These are phyloP conservation scores for Mycena latifolia DNA, from an alignment of 768 basidiomycete species.

Conservation along the genomic window DNA sequence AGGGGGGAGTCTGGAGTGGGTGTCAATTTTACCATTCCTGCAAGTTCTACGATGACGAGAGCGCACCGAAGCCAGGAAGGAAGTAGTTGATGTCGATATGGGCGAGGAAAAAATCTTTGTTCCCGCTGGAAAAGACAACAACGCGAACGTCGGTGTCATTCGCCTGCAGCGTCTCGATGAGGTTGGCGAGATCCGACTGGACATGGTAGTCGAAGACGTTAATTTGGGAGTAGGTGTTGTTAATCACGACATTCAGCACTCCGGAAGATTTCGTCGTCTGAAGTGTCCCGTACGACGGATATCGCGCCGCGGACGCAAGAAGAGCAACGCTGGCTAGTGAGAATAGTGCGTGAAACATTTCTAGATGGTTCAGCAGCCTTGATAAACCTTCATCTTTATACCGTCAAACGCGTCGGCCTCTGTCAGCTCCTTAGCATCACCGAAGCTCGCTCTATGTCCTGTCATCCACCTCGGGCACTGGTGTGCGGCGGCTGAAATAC, in stretches of 20 bases:
- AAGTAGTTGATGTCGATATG: conserved; percentile 18
- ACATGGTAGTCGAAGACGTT: neutral
- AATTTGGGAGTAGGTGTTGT: neutral
- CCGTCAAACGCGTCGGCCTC: too few species aligned
- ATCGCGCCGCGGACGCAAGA: neutral
- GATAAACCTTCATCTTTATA: too few species aligned
- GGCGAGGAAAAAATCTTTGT: neutral
- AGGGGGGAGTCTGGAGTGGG: neutral
- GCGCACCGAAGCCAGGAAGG: conserved; percentile 9
- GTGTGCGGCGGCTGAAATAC: too few species aligned
- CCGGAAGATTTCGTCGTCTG: neutral
- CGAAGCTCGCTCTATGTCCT: too few species aligned
- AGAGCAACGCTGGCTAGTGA: too few species aligned
- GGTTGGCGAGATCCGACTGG: neutral
- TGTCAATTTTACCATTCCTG: neutral
- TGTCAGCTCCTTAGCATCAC: too few species aligned
- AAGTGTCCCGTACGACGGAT: too few species aligned
- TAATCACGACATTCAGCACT: neutral
- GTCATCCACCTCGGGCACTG: too few species aligned
- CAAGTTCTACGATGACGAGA: too few species aligned
- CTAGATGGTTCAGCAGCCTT: too few species aligned
- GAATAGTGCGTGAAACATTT: too few species aligned
- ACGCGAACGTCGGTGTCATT: too few species aligned
- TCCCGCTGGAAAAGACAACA: neutral
- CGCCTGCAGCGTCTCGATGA: neutral